Percentiles rank a stretch among this genome's conserved stretches.
These are phyloP conservation scores for Warburgia ugandensis DNA, from an alignment of 164 flowering plant genomes.

Conservation along the genomic window DNA sequence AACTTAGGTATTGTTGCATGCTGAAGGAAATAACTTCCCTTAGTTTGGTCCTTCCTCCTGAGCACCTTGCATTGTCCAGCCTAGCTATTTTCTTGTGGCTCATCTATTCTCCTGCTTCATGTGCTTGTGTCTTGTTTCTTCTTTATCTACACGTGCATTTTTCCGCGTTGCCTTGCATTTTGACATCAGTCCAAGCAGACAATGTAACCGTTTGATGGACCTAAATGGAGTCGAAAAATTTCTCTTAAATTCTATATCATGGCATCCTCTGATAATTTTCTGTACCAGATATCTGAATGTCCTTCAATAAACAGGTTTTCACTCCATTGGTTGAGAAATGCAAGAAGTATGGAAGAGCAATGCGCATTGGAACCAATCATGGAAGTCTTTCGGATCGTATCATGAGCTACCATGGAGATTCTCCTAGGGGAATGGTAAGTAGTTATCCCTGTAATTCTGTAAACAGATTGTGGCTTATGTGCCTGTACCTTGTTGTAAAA, in stretches of 20 bases:
- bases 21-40: too few species aligned
- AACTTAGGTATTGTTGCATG: too few species aligned
- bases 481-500: background rate
- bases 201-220: too few species aligned
- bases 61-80: background rate
- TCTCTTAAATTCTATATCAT: too few species aligned
- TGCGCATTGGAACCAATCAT: constrained; percentile 98
- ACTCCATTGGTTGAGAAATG: constrained; percentile 95
- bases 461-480: constrained; percentile 38
- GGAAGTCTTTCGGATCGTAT: constrained; percentile 99
- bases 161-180: background rate
- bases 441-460: constrained; percentile 2
- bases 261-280: background rate
- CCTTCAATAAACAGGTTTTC: constrained; percentile 47
- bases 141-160: background rate
- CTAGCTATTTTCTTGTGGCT: background rate
- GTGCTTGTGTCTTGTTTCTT: background rate
- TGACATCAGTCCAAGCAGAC: background rate
- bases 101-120: background rate
- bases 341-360: constrained; percentile 93
- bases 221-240: too few species aligned
- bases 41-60: background rate
- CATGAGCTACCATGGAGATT: constrained; percentile 98
- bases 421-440: constrained; percentile 95
- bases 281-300: background rate